Conservation (phyloP, 2,329 filamentous ascomycete genomes). For the Pestalotiopsis sp. region DNA sequence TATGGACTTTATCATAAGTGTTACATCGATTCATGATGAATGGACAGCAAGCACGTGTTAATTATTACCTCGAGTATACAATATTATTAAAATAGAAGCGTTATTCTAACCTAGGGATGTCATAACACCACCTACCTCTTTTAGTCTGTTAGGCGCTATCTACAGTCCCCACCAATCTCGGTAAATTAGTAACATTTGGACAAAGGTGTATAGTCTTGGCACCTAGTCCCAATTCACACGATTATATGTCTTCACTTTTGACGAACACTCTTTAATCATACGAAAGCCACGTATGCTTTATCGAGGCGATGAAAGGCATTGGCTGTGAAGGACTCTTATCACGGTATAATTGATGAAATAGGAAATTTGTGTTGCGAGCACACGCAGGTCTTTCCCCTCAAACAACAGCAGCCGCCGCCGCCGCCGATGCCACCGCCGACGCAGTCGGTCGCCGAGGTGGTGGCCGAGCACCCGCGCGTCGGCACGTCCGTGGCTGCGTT, state of each 20-base stretch:
- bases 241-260: neutral
- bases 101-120: neutral
- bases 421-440: too few relatives aligned
- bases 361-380: neutral
- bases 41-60: neutral
- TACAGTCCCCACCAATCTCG: neutral
- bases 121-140: neutral
- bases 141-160: neutral
- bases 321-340: neutral
- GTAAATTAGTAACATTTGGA: neutral
- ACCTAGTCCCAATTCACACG: neutral
- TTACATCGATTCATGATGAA: neutral
- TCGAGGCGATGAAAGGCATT: neutral
- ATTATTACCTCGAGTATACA: neutral
- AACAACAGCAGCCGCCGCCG: too few relatives aligned
- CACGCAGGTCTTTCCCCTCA: too few relatives aligned
- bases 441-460: too few relatives aligned
- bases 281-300: neutral
- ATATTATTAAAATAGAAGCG: neutral
- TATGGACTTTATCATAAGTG: neutral
- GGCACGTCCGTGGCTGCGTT: too few relatives aligned
- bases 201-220: neutral
- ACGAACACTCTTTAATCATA: neutral
- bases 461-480: too few relatives aligned
- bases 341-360: neutral